Evolutionary conservation across 164 flowering plant genomes (phyloP).

Genomic region (Sextonia rubra): DNA sequence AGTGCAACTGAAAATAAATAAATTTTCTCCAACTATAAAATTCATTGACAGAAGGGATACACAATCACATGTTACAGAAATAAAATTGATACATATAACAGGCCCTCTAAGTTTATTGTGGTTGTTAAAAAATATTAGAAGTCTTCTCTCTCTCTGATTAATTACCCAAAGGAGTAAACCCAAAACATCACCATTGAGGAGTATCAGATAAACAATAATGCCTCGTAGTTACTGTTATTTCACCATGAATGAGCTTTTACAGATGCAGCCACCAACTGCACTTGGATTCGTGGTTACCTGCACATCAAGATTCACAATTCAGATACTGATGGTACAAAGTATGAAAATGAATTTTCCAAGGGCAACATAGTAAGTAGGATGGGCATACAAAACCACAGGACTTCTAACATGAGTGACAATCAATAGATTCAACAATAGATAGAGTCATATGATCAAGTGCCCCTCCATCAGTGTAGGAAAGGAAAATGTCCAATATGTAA

Average conservation of each 20-base stretch:
- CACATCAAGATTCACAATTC: constrained; percentile 3
- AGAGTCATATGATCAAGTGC: neutral
- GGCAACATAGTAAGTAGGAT: neutral
- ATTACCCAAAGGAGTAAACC: neutral
- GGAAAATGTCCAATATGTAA: too few species aligned
- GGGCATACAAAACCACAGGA: neutral
- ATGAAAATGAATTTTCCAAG: too few species aligned
- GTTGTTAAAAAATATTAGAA: neutral
- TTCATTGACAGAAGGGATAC: neutral
- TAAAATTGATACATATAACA: neutral
- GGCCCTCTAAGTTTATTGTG: neutral
- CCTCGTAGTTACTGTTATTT: constrained; percentile 23
- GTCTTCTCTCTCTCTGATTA: neutral
- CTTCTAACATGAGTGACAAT: neutral
- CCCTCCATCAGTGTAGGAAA: neutral
- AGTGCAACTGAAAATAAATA: neutral
- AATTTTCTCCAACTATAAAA: too few species aligned
- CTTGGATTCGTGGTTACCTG: constrained; percentile 72
- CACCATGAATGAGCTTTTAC: constrained; percentile 91
- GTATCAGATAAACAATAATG: neutral
- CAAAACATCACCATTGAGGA: neutral
- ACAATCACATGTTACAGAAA: neutral
- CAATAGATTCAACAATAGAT: neutral
- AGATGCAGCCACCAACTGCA: constrained; percentile 87
- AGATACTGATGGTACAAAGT: neutral